Percentiles rank a stretch among this genome's conserved stretches.
These are phyloP conservation scores for Thielaviopsis ethacetica DNA, from an alignment of 2,329 filamentous ascomycete genomes.

Conservation along the genomic window DNA sequence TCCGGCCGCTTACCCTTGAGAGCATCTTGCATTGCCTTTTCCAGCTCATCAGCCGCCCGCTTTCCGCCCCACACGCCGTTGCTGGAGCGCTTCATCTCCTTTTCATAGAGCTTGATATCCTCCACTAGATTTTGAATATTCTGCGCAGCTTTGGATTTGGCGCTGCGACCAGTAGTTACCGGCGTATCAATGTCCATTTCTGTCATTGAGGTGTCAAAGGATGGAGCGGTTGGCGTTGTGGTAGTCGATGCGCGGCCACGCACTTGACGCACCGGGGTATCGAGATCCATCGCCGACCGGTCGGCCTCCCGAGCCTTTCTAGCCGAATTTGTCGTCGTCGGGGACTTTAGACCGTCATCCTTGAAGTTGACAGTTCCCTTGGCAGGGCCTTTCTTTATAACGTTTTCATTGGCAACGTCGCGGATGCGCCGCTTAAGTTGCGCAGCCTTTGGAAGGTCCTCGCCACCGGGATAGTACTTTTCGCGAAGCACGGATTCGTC, in stretches of 20 bases:
- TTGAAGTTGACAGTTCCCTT: conserved; percentile 30
- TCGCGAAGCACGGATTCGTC: conserved; percentile 45
- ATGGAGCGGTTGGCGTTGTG: neutral
- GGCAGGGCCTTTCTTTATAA: conserved; percentile 28
- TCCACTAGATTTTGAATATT: conserved; percentile 61
- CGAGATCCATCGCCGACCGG: neutral
- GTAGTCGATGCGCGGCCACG: neutral
- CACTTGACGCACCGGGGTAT: conserved; percentile 21
- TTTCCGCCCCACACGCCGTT: conserved; percentile 46
- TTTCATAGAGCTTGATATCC: conserved; percentile 82
- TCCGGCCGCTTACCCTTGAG: neutral
- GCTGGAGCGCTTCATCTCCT: conserved; percentile 64
- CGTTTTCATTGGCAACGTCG: conserved; percentile 34
- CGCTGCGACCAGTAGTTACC: conserved; percentile 57
- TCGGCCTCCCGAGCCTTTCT: neutral
- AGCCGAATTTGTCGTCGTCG: neutral
- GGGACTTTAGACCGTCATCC: conserved; percentile 18
- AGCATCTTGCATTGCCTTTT: conserved; percentile 26
- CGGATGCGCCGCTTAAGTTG: conserved; percentile 34
- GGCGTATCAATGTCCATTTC: conserved; percentile 80
- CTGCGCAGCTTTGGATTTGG: conserved; percentile 70
- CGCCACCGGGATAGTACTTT: conserved; percentile 51
- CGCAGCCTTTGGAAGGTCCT: conserved; percentile 26
- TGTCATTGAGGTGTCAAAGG: conserved; percentile 12
- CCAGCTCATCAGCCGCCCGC: conserved; percentile 40